Base-by-base conservation (phyloP, 1,284 basidiomycete species). In the Ceratobasidium sp. region DNA sequence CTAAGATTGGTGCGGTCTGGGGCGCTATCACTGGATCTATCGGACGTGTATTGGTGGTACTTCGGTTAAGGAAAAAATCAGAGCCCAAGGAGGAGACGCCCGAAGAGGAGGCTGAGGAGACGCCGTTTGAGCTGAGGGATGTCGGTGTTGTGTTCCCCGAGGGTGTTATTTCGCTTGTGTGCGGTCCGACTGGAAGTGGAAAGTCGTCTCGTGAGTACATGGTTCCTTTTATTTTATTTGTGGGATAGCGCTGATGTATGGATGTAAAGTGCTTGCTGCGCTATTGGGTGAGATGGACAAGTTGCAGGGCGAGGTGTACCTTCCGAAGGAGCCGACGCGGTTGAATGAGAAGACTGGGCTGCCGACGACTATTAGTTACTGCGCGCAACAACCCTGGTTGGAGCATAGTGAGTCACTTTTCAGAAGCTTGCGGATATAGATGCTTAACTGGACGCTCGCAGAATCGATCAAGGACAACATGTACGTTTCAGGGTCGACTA, bases 301-400 rank as follows among this genome's bases (percentile, higher is more conserved):
- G 9, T 2, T 69, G 9, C 21, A 41, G 35, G 72, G 73, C 16
- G 21, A 73, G 28, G 64, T 73, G 14, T 63, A 46, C 32, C 47
- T 75, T 1, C 72, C 72, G 2, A 75, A 73, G 57, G 32, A 50
- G 8, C 72, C 72, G 16, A 49, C n/a, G 8, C 13, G 55, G 11
- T 16, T 73, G 16, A 54, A 75, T 41, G 28, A 28, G 13, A 35
- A 55, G 11, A 73, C 64, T 8, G 67, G 73, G 8, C 35, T 75
- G 57, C 52, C 38, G 2, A 55, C 46, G 16, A 43, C 43, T 16
- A 30, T 75, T 26, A 73, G 72, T 38, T 75, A 61, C 21, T 73
- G 73, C 23, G 74, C 74, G 16, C 74, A 75, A 43, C 67, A 63
- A 13, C 74, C 74, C n/a, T 75, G 74, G 74, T 44, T 75, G 14